These are phyloP conservation scores for Microthyrium microscopicum DNA, from an alignment of 2,329 filamentous ascomycete genomes.

Conservation along the genomic window DNA sequence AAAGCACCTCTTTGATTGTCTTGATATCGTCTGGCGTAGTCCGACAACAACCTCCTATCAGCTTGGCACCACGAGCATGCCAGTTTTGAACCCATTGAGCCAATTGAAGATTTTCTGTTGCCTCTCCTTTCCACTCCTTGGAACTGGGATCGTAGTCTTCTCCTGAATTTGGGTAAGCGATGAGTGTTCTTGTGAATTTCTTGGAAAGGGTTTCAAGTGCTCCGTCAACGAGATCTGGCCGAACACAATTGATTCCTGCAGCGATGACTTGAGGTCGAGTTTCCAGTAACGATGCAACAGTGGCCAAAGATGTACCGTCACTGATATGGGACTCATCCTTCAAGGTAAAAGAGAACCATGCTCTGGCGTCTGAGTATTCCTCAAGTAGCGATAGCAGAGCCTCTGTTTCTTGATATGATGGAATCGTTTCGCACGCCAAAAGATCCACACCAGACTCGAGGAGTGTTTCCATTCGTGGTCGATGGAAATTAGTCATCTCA, in stretches of 20 bases:
- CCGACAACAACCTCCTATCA: slow-evolving; percentile 32
- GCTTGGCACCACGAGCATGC: slow-evolving; percentile 20
- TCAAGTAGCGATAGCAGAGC: slow-evolving; percentile 23
- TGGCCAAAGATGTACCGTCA: slow-evolving; percentile 24
- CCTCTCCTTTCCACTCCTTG: slow-evolving; percentile 19
- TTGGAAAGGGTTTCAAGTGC: slow-evolving; percentile 18
- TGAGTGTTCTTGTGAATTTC: slow-evolving; percentile 18
- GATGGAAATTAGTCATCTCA: slow-evolving; percentile 26
- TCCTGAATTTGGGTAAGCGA: slow-evolving; percentile 30
- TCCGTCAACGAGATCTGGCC: slow-evolving; percentile 17
- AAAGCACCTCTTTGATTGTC: slow-evolving; percentile 16
- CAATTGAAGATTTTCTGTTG: slow-evolving; percentile 13
- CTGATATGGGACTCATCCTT: slow-evolving; percentile 19
- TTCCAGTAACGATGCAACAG: slow-evolving; percentile 18
- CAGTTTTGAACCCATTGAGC: slow-evolving; percentile 18
- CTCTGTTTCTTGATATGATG: slow-evolving; percentile 21
- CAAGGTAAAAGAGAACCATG: slow-evolving; percentile 28
- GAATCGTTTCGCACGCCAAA: slow-evolving; percentile 30
- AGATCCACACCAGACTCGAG: slow-evolving; percentile 26
- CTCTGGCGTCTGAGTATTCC: slow-evolving; percentile 21
- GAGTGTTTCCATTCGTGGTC: slow-evolving; percentile 24
- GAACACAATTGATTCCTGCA: slow-evolving; percentile 29
- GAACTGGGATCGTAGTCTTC: slow-evolving; percentile 27
- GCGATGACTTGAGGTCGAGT: slow-evolving; percentile 20
- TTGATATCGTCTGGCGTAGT: slow-evolving; percentile 26